phyloP scores from a whole-genome alignment of 257 asterid genomes.

The Fraxinus quadrangulata region DNA sequence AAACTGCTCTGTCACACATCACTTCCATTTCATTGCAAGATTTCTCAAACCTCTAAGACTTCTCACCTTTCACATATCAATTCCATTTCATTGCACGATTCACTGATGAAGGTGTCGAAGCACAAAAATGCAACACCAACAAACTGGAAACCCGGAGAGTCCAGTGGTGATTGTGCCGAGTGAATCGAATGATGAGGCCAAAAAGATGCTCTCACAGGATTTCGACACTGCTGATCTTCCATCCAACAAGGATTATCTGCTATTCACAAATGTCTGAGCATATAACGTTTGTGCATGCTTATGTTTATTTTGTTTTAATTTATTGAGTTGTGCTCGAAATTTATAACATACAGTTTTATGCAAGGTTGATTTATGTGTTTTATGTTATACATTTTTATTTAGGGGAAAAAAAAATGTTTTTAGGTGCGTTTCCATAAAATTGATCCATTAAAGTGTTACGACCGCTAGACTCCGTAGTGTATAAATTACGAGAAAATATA shows the following conservation, averaged over 20 bases:
- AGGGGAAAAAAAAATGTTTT: too few species aligned
- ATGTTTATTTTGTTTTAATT: background rate
- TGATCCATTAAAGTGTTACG: too few species aligned
- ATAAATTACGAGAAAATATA: too few species aligned
- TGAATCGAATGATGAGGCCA: constrained; percentile 59
- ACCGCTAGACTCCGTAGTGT: too few species aligned
- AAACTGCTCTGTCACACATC: background rate
- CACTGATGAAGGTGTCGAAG: constrained; percentile 53
- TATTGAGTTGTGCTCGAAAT: too few species aligned
- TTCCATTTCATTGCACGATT: background rate
- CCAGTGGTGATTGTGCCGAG: constrained; percentile 57
- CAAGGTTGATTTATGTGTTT: too few species aligned
- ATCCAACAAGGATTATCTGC: constrained; percentile 66
- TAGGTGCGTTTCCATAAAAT: too few species aligned
- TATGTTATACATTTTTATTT: too few species aligned
- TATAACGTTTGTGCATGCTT: background rate
- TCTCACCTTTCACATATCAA: background rate
- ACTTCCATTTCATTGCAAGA: background rate
- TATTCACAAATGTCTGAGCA: constrained; percentile 50
- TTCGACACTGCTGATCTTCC: constrained; percentile 55
- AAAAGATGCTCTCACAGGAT: constrained; percentile 67
- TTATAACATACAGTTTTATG: too few species aligned
- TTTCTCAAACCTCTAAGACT: background rate
- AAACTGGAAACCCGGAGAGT: constrained; percentile 77
- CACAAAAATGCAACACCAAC: constrained; percentile 80